A percentile compares a stretch with the other conserved stretches of the same genome.
phyloP scores from a whole-genome alignment of 2,329 filamentous ascomycete genomes.

The Ophiosphaerella korrae region DNA sequence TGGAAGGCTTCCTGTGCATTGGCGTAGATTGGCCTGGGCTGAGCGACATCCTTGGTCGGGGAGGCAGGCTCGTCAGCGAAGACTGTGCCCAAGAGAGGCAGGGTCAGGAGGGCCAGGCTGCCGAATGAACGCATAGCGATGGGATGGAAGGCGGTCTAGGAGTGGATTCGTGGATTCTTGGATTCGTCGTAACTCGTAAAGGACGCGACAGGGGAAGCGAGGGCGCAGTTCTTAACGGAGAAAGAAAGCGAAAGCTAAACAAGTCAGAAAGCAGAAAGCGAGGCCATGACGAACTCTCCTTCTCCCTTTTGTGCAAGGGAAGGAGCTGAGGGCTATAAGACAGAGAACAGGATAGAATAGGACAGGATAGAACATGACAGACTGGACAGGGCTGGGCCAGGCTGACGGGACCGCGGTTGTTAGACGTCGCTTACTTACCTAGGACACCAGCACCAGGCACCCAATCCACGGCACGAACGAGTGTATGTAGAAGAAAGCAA shows the following conservation, averaged over 20 bases:
- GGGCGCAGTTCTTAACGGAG: not conserved
- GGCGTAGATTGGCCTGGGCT: constrained; percentile 30
- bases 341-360: not conserved
- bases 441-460: too few species aligned
- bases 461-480: not conserved
- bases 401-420: not conserved
- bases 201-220: too few species aligned
- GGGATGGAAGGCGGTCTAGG: constrained; percentile 7
- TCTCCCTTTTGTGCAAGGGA: constrained; percentile 5
- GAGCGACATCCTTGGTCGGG: constrained; percentile 21
- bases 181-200: too few species aligned
- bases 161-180: not conserved
- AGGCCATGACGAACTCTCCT: not conserved
- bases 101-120: constrained; percentile 34
- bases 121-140: constrained; percentile 39
- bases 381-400: constrained; percentile 7
- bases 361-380: too few species aligned
- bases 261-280: constrained; percentile 8
- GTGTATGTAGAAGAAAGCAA: not conserved
- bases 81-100: constrained; percentile 36
- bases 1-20: constrained; percentile 55
- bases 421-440: too few species aligned
- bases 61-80: constrained; percentile 26
- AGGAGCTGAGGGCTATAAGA: constrained; percentile 9
- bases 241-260: constrained; percentile 10